Conservation (phyloP, 768 basidiomycete genomes). For the Dictyophora rubrovolvata region DNA sequence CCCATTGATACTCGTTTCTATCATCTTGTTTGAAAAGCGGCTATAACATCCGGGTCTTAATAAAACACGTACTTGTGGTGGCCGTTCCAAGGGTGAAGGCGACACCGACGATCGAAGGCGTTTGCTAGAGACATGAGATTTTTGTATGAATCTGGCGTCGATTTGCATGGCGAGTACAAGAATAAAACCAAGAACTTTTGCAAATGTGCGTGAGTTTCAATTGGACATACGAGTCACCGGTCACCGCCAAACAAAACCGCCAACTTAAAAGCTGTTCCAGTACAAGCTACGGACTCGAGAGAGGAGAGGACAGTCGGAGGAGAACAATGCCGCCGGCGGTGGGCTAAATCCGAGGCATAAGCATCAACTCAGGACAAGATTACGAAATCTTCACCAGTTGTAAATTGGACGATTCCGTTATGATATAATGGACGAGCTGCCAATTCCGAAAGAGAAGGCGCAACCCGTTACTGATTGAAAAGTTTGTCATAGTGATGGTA, state of each 20-base stretch:
- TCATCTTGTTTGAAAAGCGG: not conserved
- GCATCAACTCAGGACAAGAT: no score
- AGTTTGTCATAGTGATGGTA: not conserved
- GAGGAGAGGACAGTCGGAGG: no score
- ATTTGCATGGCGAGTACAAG: not conserved
- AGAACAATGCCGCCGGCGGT: not conserved
- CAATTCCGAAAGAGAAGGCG: not conserved
- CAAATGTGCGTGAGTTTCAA: no score
- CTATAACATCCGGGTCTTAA: not conserved
- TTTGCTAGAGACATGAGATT: not conserved
- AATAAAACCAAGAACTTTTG: no score
- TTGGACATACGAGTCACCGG: not conserved
- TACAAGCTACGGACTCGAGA: no score
- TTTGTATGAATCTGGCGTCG: not conserved
- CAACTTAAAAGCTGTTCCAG: no score
- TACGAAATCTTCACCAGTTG: not conserved
- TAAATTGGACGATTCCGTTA: no score
- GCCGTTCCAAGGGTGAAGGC: not conserved
- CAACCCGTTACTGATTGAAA: not conserved
- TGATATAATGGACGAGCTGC: no score
- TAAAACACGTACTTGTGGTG: not conserved
- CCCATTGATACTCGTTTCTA: not conserved
- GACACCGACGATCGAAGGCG: not conserved
- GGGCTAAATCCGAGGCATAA: not conserved
- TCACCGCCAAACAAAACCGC: not conserved